Evolutionary conservation across 345 rosid genomes (phyloP), one percentile per base, ranked within the genome.

Genomic region (Rubroshorea leprosula): DNA sequence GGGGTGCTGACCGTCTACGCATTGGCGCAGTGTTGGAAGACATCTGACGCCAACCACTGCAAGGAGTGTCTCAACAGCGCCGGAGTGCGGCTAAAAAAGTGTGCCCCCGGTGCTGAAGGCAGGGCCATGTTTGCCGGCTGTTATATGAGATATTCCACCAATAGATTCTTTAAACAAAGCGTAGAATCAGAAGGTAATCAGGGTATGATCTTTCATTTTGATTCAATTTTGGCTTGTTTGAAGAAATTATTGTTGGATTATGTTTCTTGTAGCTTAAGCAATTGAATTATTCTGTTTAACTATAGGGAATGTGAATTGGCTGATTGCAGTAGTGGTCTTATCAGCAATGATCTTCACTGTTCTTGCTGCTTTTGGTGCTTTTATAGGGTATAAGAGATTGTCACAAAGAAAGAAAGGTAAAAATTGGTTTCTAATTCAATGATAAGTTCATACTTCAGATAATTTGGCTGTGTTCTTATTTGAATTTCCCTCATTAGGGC

Each of bases 1-100:
- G 71, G 63, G 14, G 46, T 48, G 26, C 26, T 59, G 1, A 48
- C 54, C 15, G 20, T 73, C 27, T 73, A 76, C 19, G 80, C 79
- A 0, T 64, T 76, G 72, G 80, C 73, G 5, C 81, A 76, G 68
- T 79, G 85, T 49, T 84, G 90, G 90, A 63, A 63, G 4, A 71
- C 66, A 8, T 48, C 74, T 0, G 67, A 39, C 14, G 24, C 29
- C 12, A 53, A 54, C 6, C 80, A 72, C 10, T 84, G 90, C 47
- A 45, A 56, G 14, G 51, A 68, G 54, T 84, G 90, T 50, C 63
- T 84, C 58, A 57, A 35, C 22, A 60, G 62, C 52, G 80, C 84
- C 0, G 68, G 12, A 20, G 39, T 44, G 23, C 69, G 50, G 54
- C 59, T 72, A 20, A 55, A 23, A 39, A 31, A 64, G 5, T 84